Evolutionary conservation across 2,329 filamentous ascomycete genomes (phyloP), one percentile per base, ranked within the genome.

Genomic region (Penicillium concentricum): DNA sequence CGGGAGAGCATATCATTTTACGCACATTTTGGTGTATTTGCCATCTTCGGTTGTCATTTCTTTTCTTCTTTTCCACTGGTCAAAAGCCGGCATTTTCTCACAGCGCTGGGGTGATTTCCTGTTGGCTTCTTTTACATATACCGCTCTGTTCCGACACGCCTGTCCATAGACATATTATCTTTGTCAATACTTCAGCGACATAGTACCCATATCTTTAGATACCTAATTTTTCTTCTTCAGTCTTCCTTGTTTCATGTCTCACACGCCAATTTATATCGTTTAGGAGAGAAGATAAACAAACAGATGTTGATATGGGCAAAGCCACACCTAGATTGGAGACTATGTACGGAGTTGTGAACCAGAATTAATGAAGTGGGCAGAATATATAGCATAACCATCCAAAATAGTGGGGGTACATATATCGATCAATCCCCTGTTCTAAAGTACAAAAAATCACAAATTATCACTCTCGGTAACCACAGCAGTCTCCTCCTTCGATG

Each of bases 161-260:
- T 53, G 54, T 51, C 58, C 7, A 60, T 57, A 60, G 59, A 56
- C 35, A 42, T 35, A 22, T 34, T 18, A 42, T 50, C 20, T 50
- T 32, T 57, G 50, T 44, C 54, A 43, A 56, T 59, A 47, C 8
- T 35, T 43, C 35, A 44, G 32, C 30, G 47, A 62, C 61, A 59
- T 52, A 60, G 24, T 45, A 52, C 47, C 18, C 20, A 15, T 12
- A 52, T 34, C 2, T 44, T 26, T 45, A 38, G 16, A 30, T 45
- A 26, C 12, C 8, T 44, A 24, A 51, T 44, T 16, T n/a, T 15
- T 35, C n/a, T 26, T n/a, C 4, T 32, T 26, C n/a, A 10, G 24
- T 26, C 24, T 26, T 2, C 8, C 15, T 39, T 39, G 8, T 22
- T 45, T 30, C 15, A 3, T 22, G 4, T 16, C n/a, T 46, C 20